Base-by-base conservation (phyloP, 2,329 filamentous ascomycete species). In the Graphilbum fragrans region DNA sequence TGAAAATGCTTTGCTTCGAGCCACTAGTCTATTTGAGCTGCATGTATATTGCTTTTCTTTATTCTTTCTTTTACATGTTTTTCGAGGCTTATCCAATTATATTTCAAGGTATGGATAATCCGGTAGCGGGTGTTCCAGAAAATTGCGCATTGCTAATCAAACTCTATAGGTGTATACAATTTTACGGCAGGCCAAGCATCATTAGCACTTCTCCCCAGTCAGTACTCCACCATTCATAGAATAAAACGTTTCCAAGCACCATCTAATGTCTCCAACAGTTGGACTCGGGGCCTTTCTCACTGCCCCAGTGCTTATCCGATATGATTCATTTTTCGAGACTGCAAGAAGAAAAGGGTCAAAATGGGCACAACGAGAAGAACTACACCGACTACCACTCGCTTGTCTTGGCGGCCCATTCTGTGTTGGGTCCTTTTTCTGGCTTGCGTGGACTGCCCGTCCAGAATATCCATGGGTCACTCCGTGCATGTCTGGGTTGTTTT, bases 391-490 rank as follows among this genome's bases (percentile, higher is more conserved):
- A 19, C 34, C 34, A 6, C 8, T 36, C 8, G 34, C 34, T 7
- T 36, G 34, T 20, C 6, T 36, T 5, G 34, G 34, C 10, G 34
- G 17, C 19, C 34, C 34, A 7, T 36, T 36, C 16, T 36, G 34
- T 19, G 34, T 36, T 5, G 19, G 10, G 8, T 19, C 34, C 9
- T 27, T 39, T 19, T 39, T 39, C 17, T 12, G 27, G 17, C 27
- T 39, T 2, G 37, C 25, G 3, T 42, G 35, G 41, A 38, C 36
- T 3, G 31, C 41, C 4, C 5, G 5, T 16, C 25, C 33, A 5
- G 3, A 23, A 3, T 7, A 18, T 16, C 39, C 31, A 54, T 81
- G 69, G 67, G 63, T 70, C 34, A 70, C 80, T 51, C 59, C 61
- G 33, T 61, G 64, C 23, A 52, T 61, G 8, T 62, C 53, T 22